A percentile compares a stretch with the other conserved stretches of the same genome.
Evolutionary conservation across 768 basidiomycete genomes (phyloP).

Genomic region (Mycena filopes): DNA sequence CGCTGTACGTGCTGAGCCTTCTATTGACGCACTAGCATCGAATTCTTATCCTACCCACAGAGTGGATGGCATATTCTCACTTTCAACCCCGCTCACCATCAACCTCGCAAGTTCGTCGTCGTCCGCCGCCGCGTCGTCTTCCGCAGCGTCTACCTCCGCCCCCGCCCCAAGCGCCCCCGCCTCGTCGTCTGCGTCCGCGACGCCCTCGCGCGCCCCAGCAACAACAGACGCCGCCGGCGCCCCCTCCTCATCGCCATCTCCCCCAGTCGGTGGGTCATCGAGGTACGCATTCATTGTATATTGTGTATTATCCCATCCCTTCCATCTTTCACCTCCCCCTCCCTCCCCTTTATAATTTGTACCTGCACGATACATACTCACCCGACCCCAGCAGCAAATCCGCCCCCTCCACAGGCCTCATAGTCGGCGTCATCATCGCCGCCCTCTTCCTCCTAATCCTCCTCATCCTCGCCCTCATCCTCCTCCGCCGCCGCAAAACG

Average conservation of each 20-base stretch:
- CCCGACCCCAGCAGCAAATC: slow-evolving; percentile 12
- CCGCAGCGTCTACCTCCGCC: not conserved
- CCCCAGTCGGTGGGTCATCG: not conserved
- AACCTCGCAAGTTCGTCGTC: not conserved
- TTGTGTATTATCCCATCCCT: no score
- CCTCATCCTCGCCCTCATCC: not conserved
- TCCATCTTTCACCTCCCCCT: not conserved
- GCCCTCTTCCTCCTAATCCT: not conserved
- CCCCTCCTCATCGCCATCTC: not conserved
- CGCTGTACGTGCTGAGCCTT: not conserved
- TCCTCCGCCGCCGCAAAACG: slow-evolving; percentile 1
- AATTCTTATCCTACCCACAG: not conserved
- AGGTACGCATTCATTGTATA: not conserved
- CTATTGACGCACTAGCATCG: not conserved
- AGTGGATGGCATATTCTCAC: not conserved
- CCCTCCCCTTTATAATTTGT: no score
- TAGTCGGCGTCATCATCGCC: slow-evolving; percentile 16
- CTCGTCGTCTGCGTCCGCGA: not conserved
- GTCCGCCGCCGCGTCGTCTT: not conserved
- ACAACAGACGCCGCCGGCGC: not conserved
- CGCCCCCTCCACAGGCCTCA: slow-evolving; percentile 18
- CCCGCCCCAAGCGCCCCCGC: not conserved
- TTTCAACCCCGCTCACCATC: not conserved
- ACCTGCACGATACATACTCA: no score
- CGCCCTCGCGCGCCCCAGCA: not conserved